Evolutionary conservation across 2,329 filamentous ascomycete species (phyloP).

Genomic region (Sporothrix brunneoviolacea): DNA sequence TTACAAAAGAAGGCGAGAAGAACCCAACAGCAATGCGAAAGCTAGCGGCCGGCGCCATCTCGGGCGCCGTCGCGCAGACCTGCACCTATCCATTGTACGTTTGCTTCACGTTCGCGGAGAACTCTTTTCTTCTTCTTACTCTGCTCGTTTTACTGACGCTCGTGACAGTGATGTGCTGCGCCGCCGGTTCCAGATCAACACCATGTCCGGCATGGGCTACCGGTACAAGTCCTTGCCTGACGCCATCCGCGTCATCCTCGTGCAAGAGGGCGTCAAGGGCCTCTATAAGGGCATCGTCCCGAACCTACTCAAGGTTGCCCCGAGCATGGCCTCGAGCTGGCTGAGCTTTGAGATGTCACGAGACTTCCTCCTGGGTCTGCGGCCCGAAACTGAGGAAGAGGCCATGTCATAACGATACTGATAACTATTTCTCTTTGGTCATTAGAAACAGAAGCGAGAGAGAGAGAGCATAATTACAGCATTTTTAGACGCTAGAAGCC

Average conservation of each 20-base stretch:
- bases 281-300: constrained; percentile 95
- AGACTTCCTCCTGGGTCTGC: constrained; percentile 69
- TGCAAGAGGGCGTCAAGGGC: constrained; percentile 75
- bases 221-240: constrained; percentile 84
- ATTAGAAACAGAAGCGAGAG: background rate
- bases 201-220: constrained; percentile 97
- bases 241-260: constrained; percentile 72
- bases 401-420: constrained; percentile 7
- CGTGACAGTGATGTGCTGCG: constrained; percentile 72
- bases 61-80: constrained; percentile 93
- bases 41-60: constrained; percentile 81
- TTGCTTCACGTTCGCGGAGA: background rate
- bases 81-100: constrained; percentile 96
- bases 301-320: constrained; percentile 92
- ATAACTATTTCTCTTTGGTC: background rate
- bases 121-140: background rate
- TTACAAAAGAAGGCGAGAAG: constrained; percentile 82
- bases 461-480: background rate
- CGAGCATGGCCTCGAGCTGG: constrained; percentile 98
- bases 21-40: constrained; percentile 77
- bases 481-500: background rate
- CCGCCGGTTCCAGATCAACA: constrained; percentile 95
- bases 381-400: constrained; percentile 33
- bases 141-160: constrained; percentile 24
- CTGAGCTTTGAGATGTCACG: constrained; percentile 91